Evolutionary conservation across 129 eudicot species (phyloP), one percentile per base, ranked within the genome.

Genomic region (Ambrosia trifida): DNA sequence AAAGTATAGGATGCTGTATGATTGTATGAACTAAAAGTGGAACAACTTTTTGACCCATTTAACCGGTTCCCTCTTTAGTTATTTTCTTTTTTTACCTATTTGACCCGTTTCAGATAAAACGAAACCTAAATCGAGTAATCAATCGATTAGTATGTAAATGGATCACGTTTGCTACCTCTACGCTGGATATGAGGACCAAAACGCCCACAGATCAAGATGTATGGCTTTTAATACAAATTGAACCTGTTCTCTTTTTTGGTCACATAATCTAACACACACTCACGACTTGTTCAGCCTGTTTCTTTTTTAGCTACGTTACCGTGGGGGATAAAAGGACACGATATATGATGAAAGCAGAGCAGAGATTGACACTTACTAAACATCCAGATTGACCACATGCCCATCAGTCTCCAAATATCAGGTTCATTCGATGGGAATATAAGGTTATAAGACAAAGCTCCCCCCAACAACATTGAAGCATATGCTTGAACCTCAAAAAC

Each of bases 301-400:
- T 19, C 75, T 14, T 19, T 6, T 46, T 19, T 19, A 53, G 41
- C 28, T 54, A 38, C 0, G 4, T 33, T 11, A 49, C 20, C 14
- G 12, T 51, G 8, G 28, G 64, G 14, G 51, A 53, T 69, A 35
- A 19, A 18, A 40, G 0, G 54, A n/a, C 17, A 2, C 14, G n/a
- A 54, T 54, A 75, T 30, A 35, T 7, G 28, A 65, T 18, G 17
- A 65, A 24, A 18, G 31, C 33, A 68, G 64, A 51, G 2, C 9
- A 11, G 19, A 47, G 49, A 72, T 36, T 47, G 73, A 61, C 20
- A 73, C 98, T 89, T 85, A 92, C 98, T 92, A 79, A 92, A 92
- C 98, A 92, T 92, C 98, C 98, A 92, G 45, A 92, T 87, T 74
- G 98, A 92, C 98, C 98, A 92, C 98, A 92, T 92, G 57, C 98